Percentiles rank a stretch among this genome's conserved stretches.
phyloP scores from a whole-genome alignment of 2,329 filamentous ascomycete genomes.

The Trichophyton equinum region DNA sequence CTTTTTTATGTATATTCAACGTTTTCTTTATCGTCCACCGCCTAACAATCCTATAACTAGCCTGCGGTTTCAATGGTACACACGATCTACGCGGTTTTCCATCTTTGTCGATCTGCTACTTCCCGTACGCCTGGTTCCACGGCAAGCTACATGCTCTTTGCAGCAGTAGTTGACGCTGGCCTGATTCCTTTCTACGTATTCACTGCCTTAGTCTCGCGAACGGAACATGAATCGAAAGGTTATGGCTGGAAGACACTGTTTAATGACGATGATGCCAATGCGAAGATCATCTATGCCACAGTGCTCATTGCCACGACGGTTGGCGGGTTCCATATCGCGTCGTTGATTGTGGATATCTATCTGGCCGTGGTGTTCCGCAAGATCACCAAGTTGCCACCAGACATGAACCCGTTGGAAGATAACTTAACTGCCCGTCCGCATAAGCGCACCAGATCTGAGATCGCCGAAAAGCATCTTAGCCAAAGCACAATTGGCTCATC shows the following conservation, averaged over 20 bases:
- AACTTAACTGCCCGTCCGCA: conserved; percentile 64
- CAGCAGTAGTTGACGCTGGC: conserved; percentile 57
- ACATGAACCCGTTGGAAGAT: conserved; percentile 88
- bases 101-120: conserved; percentile 58
- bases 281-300: conserved; percentile 51
- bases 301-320: conserved; percentile 56
- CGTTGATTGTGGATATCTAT: conserved; percentile 59
- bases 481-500: conserved; percentile 35
- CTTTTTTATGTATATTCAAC: not conserved
- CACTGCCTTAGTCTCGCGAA: conserved; percentile 42
- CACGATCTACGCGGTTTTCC: conserved; percentile 66
- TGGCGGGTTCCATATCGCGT: conserved; percentile 57
- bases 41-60: conserved; percentile 34
- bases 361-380: conserved; percentile 67
- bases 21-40: not conserved
- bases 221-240: conserved; percentile 34
- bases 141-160: conserved; percentile 80
- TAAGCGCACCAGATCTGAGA: conserved; percentile 58
- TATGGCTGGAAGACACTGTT: conserved; percentile 59
- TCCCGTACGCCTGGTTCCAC: conserved; percentile 65
- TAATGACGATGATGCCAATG: conserved; percentile 40
- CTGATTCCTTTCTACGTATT: conserved; percentile 53
- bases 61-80: conserved; percentile 62
- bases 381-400: conserved; percentile 70
- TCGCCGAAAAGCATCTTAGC: conserved; percentile 51